Conservation (phyloP, 108 stramenopile species). For the Skeletonema grethae region DNA sequence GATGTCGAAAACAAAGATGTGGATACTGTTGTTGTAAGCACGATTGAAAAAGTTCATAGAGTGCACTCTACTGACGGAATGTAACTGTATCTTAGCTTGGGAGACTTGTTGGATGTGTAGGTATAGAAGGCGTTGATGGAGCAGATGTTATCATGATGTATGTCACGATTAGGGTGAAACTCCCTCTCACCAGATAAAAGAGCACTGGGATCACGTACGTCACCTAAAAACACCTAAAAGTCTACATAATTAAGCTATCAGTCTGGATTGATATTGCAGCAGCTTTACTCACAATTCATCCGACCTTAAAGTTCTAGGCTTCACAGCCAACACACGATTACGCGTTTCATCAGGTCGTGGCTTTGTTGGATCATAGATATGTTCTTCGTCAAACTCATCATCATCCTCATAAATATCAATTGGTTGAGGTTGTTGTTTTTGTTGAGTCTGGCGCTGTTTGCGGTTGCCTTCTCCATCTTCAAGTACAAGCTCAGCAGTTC, state of each 20-base stretch:
- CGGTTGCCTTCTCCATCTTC: conserved; percentile 74
- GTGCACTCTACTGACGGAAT: background rate
- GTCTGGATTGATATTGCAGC: background rate
- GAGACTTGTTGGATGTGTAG: background rate
- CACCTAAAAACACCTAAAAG: background rate
- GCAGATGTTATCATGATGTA: background rate
- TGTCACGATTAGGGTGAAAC: background rate
- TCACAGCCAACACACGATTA: conserved; percentile 43
- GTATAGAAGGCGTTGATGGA: background rate
- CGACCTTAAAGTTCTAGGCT: conserved; percentile 42
- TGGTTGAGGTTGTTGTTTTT: conserved; percentile 56
- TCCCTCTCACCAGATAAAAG: conserved; percentile 2
- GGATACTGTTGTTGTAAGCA: conserved; percentile 15
- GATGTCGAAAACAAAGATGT: background rate
- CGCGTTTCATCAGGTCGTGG: conserved; percentile 46
- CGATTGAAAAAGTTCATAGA: conserved; percentile 36
- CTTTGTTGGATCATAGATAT: conserved; percentile 37
- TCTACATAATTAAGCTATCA: background rate
- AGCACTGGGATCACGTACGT: background rate
- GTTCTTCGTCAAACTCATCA: conserved; percentile 51
- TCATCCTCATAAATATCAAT: conserved; percentile 41
- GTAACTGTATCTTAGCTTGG: too few relatives aligned
- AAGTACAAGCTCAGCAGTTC: conserved; percentile 57
- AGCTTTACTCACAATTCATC: conserved; percentile 40
- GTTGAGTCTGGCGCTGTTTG: conserved; percentile 47